Evolutionary conservation across 352 stramenopile genomes (phyloP), one percentile per base, ranked within the genome.

Genomic region (Phytophthora hybrid): DNA sequence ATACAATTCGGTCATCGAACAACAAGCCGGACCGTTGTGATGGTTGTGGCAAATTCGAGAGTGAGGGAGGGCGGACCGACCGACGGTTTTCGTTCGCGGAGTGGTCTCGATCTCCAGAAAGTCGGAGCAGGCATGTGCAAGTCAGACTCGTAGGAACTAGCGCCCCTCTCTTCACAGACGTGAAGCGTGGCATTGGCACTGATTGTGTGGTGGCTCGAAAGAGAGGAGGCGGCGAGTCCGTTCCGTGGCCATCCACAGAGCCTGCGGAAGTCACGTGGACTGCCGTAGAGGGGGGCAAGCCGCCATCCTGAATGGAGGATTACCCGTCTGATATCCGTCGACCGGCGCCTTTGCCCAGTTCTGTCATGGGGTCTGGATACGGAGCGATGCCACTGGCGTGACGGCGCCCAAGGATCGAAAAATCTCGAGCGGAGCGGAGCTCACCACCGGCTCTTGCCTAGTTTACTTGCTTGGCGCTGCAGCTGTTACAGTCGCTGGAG

Each of bases 211-310:
- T n/a, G 47, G 47, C 47, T 54, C n/a, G 47, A 54, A 29, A 23
- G 47, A 54, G 47, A 54, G 47, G 47, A 51, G 19, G 44, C 47
- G 26, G 26, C 26, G 26, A 31, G 26, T 31, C 26, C 26, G 47
- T 54, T 54, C n/a, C 47, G 19, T 54, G 47, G n/a, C 47, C 47
- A 54, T 54, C 47, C 47, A 54, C 47, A 54, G 47, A 54, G 47
- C 47, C 47, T 13, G 47, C 47, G 47, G 1, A 2, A 19, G 47
- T 54, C 47, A 54, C 47, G 47, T 54, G 47, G 47, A n/a, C 47
- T n/a, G 3, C 46, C n/a, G 46, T 53, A 54, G 47, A 54, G 47
- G 19, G n/a, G 47, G 18, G 9, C n/a, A n/a, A 11, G 47, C 47
- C 14, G 47, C 47, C 47, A 54, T 53, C 46, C 46, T 53, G 46